A percentile compares a stretch with the other conserved stretches of the same genome.
Evolutionary conservation across 2,329 filamentous ascomycete genomes (phyloP).

Genomic region (Iodosphaeria phyllophila): DNA sequence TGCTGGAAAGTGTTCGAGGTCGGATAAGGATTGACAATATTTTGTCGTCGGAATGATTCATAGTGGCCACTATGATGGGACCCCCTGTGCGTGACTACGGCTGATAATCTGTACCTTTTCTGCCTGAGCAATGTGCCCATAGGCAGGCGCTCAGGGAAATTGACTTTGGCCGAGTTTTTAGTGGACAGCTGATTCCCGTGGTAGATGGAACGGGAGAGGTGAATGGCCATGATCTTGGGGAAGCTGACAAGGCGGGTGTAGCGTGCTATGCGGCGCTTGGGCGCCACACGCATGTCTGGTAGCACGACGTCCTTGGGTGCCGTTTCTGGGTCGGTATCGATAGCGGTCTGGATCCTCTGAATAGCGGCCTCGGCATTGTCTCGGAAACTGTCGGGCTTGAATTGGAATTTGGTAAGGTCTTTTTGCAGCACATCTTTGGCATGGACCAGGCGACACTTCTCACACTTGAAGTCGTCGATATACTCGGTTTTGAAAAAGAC

Average conservation of each 20-base stretch:
- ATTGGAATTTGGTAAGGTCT: constrained; percentile 36
- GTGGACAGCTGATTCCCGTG: constrained; percentile 57
- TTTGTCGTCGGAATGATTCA: constrained; percentile 83
- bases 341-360: constrained; percentile 44
- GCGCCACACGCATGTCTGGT: constrained; percentile 55
- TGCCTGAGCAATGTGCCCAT: constrained; percentile 64
- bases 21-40: constrained; percentile 59
- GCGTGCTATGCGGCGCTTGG: constrained; percentile 68
- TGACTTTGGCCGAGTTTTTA: constrained; percentile 88
- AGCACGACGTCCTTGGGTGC: constrained; percentile 53
- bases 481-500: constrained; percentile 86
- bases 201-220: constrained; percentile 86
- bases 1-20: constrained; percentile 65
- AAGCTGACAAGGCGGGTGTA: constrained; percentile 77
- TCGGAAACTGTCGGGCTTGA: constrained; percentile 31
- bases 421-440: constrained; percentile 45
- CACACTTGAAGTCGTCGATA: constrained; percentile 94
- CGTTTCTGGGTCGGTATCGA: constrained; percentile 67
- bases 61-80: constrained; percentile 95
- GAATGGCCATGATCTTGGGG: constrained; percentile 77
- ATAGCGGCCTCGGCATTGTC: constrained; percentile 37
- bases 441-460: constrained; percentile 74
- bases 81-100: constrained; percentile 83
- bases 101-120: constrained; percentile 67
- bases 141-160: constrained; percentile 73